Conservation (phyloP, 2,329 filamentous ascomycete genomes). For the Alternaria atra region DNA sequence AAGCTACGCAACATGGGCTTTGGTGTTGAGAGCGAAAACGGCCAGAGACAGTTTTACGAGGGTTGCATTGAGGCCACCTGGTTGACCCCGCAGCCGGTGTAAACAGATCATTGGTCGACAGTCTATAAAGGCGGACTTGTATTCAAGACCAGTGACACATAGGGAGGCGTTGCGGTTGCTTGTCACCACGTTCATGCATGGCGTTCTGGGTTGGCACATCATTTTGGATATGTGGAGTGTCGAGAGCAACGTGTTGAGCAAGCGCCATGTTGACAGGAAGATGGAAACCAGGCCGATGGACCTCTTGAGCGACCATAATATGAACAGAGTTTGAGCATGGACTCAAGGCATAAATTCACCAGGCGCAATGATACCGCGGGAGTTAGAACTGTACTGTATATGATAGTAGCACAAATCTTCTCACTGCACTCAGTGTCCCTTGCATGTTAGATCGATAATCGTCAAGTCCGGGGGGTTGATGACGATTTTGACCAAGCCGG, state of each 20-base stretch:
- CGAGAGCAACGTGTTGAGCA: conserved; percentile 7
- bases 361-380: conserved; percentile 7
- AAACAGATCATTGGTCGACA: conserved; percentile 4
- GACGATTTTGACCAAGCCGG: not conserved
- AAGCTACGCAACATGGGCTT: conserved; percentile 49
- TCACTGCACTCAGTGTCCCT: not conserved
- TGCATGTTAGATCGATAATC: not conserved
- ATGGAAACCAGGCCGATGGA: conserved; percentile 5
- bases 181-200: conserved; percentile 31
- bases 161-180: conserved; percentile 38
- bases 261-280: conserved; percentile 3
- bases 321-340: conserved; percentile 15
- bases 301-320: conserved; percentile 5
- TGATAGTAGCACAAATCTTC: not conserved
- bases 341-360: not conserved
- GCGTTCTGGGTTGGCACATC: conserved; percentile 34
- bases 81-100: conserved; percentile 46
- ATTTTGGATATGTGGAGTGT: conserved; percentile 19
- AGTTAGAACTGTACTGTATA: conserved; percentile 2
- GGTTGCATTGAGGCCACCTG: conserved; percentile 51
- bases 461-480: not conserved
- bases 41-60: conserved; percentile 40
- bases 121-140: conserved; percentile 10
- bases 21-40: conserved; percentile 45
- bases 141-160: conserved; percentile 21